Conservation (phyloP, 176 grass and related monocot species). For the Oryza rufipogon region DNA sequence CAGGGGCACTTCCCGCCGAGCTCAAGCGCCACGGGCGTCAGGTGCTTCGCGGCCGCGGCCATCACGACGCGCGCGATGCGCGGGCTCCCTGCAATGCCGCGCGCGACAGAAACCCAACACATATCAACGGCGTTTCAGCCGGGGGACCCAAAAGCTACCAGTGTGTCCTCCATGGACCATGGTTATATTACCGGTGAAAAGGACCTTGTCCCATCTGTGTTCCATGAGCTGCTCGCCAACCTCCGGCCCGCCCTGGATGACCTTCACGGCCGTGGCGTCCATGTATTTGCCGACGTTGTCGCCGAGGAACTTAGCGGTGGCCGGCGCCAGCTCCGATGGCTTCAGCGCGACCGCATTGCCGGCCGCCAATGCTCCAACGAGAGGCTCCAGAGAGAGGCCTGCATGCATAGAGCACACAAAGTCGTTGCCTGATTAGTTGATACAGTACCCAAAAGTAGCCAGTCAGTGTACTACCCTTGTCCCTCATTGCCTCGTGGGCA, state of each 20-base stretch:
- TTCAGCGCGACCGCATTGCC: constrained; percentile 83
- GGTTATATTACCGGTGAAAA: constrained; percentile 72
- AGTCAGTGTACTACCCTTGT: no score
- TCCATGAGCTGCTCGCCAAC: constrained; percentile 78
- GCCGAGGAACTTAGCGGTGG: constrained; percentile 59
- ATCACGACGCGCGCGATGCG: constrained; percentile 73
- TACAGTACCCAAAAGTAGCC: no score
- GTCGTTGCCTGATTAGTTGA: neutral
- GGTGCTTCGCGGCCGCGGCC: constrained; percentile 80
- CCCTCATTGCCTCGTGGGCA: neutral
- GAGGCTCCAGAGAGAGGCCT: constrained; percentile 88
- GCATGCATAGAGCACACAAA: neutral
- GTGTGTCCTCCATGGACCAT: no score
- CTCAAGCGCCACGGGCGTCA: constrained; percentile 90
- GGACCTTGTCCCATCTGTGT: constrained; percentile 87
- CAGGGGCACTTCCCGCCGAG: constrained; percentile 93
- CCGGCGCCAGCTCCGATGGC: constrained; percentile 82
- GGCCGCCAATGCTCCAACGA: constrained; percentile 81
- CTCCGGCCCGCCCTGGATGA: constrained; percentile 62
- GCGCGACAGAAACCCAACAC: neutral
- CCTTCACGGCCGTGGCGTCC: constrained; percentile 72
- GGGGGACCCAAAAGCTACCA: neutral
- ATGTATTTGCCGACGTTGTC: constrained; percentile 59
- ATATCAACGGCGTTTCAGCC: neutral
- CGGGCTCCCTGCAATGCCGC: constrained; percentile 55